Conservation (phyloP, 257 asterid species). For the Pogostemon cablin region DNA sequence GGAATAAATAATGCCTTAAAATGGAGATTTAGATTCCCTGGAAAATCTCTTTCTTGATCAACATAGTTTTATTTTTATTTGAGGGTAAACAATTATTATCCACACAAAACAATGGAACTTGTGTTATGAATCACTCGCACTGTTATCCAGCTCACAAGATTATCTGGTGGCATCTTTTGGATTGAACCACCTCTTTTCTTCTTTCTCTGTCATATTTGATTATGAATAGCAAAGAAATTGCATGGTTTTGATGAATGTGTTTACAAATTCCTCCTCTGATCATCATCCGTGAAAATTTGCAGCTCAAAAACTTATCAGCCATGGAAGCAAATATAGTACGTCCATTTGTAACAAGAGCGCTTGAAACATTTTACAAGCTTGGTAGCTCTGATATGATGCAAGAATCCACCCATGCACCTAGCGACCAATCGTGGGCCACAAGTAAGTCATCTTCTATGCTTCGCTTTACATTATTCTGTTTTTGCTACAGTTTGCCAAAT, state of each 20-base stretch:
- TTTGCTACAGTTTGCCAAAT: not conserved
- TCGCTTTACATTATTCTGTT: conserved; percentile 6
- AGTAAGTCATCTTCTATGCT: conserved; percentile 48
- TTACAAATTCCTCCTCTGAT: conserved; percentile 14
- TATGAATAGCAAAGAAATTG: not conserved
- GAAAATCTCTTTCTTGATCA: conserved; percentile 5
- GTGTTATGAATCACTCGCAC: not conserved
- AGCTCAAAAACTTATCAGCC: conserved; percentile 90
- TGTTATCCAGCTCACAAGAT: conserved; percentile 2
- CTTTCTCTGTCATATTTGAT: not conserved
- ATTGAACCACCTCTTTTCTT: not conserved
- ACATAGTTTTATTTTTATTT: not conserved
- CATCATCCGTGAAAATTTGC: conserved; percentile 38
- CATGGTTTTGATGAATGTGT: not conserved
- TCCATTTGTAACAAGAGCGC: conserved; percentile 85
- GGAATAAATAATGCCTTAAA: no score
- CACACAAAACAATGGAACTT: conserved; percentile 5
- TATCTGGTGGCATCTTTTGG: conserved; percentile 25
- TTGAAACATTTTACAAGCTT: conserved; percentile 73
- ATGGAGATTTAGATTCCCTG: no score
- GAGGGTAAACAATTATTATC: not conserved
- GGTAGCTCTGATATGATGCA: conserved; percentile 77
- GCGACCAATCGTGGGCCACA: conserved; percentile 73
- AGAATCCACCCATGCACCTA: conserved; percentile 56
- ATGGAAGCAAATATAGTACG: conserved; percentile 97